These are phyloP conservation scores for Linaria vulgaris DNA, from an alignment of 257 asterid species.

Conservation along the genomic window DNA sequence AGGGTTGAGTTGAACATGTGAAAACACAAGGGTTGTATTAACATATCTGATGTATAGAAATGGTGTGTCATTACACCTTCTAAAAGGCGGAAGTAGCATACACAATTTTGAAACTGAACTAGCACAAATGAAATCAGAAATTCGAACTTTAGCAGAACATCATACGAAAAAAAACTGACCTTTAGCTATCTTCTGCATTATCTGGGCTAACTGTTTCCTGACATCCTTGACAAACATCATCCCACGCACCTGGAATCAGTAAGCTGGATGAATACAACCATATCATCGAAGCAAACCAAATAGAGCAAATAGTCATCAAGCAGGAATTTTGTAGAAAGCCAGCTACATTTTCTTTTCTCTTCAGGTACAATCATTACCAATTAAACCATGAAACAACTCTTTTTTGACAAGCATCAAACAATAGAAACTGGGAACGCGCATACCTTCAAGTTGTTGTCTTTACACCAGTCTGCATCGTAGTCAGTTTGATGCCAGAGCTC, in stretches of 20 bases:
- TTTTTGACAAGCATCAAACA: not conserved
- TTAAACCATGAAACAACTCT: not conserved
- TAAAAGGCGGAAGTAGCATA: not conserved
- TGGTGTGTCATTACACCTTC: too few relatives aligned
- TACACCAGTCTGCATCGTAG: slow-evolving; percentile 70
- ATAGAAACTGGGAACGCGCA: not conserved
- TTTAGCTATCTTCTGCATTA: slow-evolving; percentile 83
- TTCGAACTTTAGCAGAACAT: not conserved
- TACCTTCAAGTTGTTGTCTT: slow-evolving; percentile 88
- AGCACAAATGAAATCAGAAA: not conserved
- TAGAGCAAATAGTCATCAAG: slow-evolving; percentile 2
- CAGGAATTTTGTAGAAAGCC: slow-evolving; percentile 14
- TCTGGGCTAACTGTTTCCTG: slow-evolving; percentile 84
- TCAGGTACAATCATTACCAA: slow-evolving; percentile 10
- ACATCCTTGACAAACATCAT: slow-evolving; percentile 90
- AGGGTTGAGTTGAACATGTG: too few relatives aligned
- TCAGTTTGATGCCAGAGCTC: slow-evolving; percentile 86
- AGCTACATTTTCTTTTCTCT: slow-evolving; percentile 2
- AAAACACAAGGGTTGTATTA: too few relatives aligned
- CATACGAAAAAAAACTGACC: slow-evolving; percentile 37
- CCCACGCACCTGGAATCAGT: slow-evolving; percentile 72
- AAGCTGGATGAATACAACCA: slow-evolving; percentile 25
- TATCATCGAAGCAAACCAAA: not conserved
- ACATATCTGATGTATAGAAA: too few relatives aligned
- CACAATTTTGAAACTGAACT: too few relatives aligned